Evolutionary conservation across 371 early-diverging fungal species (phyloP), one percentile per base, ranked within the genome.

Genomic region (Syncephalastrum monosporum): DNA sequence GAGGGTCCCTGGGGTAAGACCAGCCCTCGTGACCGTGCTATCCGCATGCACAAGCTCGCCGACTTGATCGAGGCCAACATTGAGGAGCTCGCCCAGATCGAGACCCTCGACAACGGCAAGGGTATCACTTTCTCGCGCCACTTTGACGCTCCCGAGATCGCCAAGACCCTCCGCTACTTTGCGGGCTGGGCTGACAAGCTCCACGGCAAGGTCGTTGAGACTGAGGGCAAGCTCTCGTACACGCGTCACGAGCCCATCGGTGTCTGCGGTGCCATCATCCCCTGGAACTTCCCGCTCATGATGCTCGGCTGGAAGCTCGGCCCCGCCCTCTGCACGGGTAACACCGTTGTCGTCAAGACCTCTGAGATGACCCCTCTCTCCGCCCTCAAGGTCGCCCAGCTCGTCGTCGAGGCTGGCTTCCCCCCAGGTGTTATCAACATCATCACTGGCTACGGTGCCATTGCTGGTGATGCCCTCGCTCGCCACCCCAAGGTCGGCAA

Each of bases 281-380:
- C 89, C 23, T 93, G 91, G 81, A 95, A 95, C 71, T 94, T 91
- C 67, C 95, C 95, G 3, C 68, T 94, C 24, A 64, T 84, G 56
- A 78, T 93, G 65, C 69, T 89, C 21, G 75, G 82, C 15, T 91
- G 92, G 94, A 95, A 94, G 80, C 64, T 94, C 10, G 94, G 87
- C 13, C 94, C 95, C 43, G 94, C 95, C 21, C 71, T 96, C 38
- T 91, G 90, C 5, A 92, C 91, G 14, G 96, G 96, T 55, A 92
- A 92, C 79, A 83, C 83, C 6, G 83, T 80, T 27, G 72, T 93
- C 17, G 42, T 95, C 60, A 96, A 96, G 84, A 91, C 92, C 5
- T 91, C 93, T 7, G 96, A 96, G 70, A 61, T 93, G 53, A 76
- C 76, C 16, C 79, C 79, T 48, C 64, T 79, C 8, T 79, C 79